Evolutionary conservation across 305 asterid species (phyloP).

Genomic region (Withania somnifera): DNA sequence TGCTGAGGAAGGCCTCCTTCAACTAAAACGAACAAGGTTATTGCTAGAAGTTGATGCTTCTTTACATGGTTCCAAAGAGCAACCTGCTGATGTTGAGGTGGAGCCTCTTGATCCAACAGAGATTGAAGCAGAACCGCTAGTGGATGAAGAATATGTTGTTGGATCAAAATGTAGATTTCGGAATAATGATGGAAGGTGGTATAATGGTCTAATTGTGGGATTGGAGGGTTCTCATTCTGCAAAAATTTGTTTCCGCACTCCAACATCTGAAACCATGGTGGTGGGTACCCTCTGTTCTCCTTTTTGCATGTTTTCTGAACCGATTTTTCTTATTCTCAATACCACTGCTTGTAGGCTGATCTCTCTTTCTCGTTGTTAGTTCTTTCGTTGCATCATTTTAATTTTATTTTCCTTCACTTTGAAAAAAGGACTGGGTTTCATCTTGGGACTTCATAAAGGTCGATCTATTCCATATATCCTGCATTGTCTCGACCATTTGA

Average conservation of each 20-base stretch:
- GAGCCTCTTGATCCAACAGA: slow-evolving; percentile 13
- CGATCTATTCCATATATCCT: not conserved
- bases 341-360: not conserved
- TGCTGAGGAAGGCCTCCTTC: slow-evolving; percentile 85
- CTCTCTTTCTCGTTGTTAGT: not conserved
- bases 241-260: slow-evolving; percentile 59
- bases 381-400: not conserved
- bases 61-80: slow-evolving; percentile 24
- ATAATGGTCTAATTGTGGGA: slow-evolving; percentile 62
- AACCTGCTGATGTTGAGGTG: slow-evolving; percentile 25
- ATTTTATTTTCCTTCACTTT: not conserved
- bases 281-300: slow-evolving; percentile 37
- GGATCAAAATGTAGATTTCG: slow-evolving; percentile 97
- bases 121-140: slow-evolving; percentile 38
- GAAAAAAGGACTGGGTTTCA: not conserved
- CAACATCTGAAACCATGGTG: slow-evolving; percentile 86
- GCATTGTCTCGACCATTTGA: not conserved
- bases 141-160: slow-evolving; percentile 34
- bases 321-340: not conserved
- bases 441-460: not conserved
- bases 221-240: slow-evolving; percentile 60
- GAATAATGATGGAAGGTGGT: slow-evolving; percentile 87
- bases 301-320: not conserved
- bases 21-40: slow-evolving; percentile 69
- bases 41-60: slow-evolving; percentile 58